phyloP scores from a whole-genome alignment of 352 stramenopile genomes.

The Peronospora destructor region DNA sequence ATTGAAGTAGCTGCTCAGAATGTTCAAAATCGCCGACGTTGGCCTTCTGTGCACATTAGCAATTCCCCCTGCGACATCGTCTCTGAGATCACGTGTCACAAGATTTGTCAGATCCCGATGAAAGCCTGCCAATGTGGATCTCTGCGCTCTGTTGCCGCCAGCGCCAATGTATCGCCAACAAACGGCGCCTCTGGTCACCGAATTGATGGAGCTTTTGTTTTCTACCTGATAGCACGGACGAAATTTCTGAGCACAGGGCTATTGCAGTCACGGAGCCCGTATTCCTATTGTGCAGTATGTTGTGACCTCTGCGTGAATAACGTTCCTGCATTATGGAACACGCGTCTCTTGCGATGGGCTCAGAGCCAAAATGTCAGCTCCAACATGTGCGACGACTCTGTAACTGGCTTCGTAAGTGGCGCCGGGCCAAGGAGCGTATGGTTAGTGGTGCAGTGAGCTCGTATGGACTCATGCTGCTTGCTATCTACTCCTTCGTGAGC shows the following conservation, averaged over 20 bases:
- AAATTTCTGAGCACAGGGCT: conserved; percentile 4
- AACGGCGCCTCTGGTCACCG: conserved; percentile 39
- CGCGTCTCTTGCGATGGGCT: conserved; percentile 36
- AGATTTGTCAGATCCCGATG: conserved; percentile 30
- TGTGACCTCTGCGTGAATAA: conserved; percentile 84
- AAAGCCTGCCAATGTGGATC: conserved; percentile 44
- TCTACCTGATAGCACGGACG: conserved; percentile 10
- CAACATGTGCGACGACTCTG: conserved; percentile 26
- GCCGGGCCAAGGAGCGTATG: conserved; percentile 24
- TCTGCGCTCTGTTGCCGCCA: conserved; percentile 66
- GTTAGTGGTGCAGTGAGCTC: conserved; percentile 45
- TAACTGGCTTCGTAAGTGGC: conserved; percentile 58
- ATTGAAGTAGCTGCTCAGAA: too few relatives aligned
- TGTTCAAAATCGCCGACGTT: too few relatives aligned
- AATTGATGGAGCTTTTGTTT: conserved; percentile 68
- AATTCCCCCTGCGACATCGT: too few relatives aligned
- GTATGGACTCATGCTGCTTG: conserved; percentile 63
- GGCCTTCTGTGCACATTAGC: too few relatives aligned
- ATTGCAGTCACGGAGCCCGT: conserved; percentile 38
- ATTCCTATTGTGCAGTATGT: conserved; percentile 64
- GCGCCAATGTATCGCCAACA: conserved; percentile 29
- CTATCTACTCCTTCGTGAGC: conserved; percentile 59
- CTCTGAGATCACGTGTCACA: conserved; percentile 44
- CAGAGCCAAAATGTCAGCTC: conserved; percentile 6
- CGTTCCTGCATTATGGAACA: conserved; percentile 74